Percentiles rank a stretch among this genome's conserved stretches.
Evolutionary conservation across 495 filamentous ascomycete genomes (phyloP).

Genomic region (Penicillium antarcticum): DNA sequence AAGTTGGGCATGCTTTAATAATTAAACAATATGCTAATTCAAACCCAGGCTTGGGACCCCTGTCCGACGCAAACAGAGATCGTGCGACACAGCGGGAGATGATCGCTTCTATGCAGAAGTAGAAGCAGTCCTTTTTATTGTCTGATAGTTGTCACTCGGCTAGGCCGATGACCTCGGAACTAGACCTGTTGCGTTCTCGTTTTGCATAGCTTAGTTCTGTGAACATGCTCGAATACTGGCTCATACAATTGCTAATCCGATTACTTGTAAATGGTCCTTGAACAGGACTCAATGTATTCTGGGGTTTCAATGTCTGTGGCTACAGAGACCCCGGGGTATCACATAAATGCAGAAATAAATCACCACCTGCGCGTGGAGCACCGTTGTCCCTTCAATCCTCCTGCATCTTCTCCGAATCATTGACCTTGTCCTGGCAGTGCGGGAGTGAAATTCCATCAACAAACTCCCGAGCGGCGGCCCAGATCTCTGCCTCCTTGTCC

Average conservation of each 20-base stretch:
- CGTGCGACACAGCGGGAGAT: slow-evolving; percentile 86
- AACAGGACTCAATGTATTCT: background rate
- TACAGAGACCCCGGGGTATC: slow-evolving; percentile 29
- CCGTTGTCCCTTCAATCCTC: slow-evolving; percentile 23
- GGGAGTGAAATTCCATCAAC: slow-evolving; percentile 36
- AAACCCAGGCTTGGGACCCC: slow-evolving; percentile 59
- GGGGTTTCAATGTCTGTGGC: background rate
- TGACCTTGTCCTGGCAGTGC: slow-evolving; percentile 7
- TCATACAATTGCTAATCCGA: background rate
- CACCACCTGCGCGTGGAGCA: background rate
- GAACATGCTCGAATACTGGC: slow-evolving; percentile 11
- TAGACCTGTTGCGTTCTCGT: slow-evolving; percentile 11
- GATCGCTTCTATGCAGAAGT: slow-evolving; percentile 57
- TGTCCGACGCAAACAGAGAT: slow-evolving; percentile 84
- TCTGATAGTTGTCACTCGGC: slow-evolving; percentile 1
- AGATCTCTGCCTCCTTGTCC: slow-evolving; percentile 76
- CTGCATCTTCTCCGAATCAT: slow-evolving; percentile 32
- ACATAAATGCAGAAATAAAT: slow-evolving; percentile 13
- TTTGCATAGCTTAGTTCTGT: slow-evolving; percentile 22
- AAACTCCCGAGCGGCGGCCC: slow-evolving; percentile 57
- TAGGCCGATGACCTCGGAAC: slow-evolving; percentile 11
- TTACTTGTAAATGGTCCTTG: background rate
- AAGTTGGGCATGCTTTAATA: slow-evolving; percentile 22
- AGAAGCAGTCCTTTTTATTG: slow-evolving; percentile 26
- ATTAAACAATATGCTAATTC: background rate